Conservation (phyloP, 371 early-diverging fungal species). For the Lichtheimia hyalospora region DNA sequence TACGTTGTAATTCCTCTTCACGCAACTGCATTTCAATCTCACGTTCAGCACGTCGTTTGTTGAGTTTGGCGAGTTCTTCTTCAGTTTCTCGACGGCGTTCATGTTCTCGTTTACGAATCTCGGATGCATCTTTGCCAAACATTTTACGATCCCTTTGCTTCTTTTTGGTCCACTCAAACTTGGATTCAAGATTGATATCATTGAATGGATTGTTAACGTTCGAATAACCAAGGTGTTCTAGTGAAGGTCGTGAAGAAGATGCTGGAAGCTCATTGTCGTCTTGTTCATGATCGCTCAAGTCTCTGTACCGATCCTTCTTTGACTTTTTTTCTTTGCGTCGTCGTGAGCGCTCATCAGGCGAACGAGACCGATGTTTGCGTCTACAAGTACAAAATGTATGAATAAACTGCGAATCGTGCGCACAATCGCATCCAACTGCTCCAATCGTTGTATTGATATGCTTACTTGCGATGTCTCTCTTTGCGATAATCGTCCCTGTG, state of each 20-base stretch:
- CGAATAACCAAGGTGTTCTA: constrained; percentile 57
- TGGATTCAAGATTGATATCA: constrained; percentile 76
- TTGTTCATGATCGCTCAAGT: constrained; percentile 17
- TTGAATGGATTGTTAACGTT: constrained; percentile 83
- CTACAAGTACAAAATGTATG: background rate
- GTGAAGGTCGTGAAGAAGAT: constrained; percentile 21
- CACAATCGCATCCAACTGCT: background rate
- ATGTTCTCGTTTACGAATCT: constrained; percentile 60
- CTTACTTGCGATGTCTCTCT: constrained; percentile 11
- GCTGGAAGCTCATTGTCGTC: constrained; percentile 11
- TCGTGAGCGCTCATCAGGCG: constrained; percentile 16
- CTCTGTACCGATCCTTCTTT: constrained; percentile 16
- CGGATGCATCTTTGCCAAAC: constrained; percentile 58
- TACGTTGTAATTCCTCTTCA: constrained; percentile 76
- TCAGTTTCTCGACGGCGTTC: constrained; percentile 71
- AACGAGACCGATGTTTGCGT: constrained; percentile 20
- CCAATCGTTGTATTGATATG: background rate
- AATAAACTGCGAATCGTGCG: background rate
- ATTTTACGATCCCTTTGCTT: constrained; percentile 69
- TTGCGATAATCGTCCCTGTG: background rate
- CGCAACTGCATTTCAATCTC: constrained; percentile 80
- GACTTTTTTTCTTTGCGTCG: constrained; percentile 20
- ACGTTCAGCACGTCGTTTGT: constrained; percentile 75
- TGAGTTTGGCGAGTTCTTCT: constrained; percentile 80
- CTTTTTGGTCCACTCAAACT: constrained; percentile 84